A percentile compares a stretch with the other conserved stretches of the same genome.
Evolutionary conservation across 768 basidiomycete genomes (phyloP).

Genomic region (Hygrophorus pudorinus): DNA sequence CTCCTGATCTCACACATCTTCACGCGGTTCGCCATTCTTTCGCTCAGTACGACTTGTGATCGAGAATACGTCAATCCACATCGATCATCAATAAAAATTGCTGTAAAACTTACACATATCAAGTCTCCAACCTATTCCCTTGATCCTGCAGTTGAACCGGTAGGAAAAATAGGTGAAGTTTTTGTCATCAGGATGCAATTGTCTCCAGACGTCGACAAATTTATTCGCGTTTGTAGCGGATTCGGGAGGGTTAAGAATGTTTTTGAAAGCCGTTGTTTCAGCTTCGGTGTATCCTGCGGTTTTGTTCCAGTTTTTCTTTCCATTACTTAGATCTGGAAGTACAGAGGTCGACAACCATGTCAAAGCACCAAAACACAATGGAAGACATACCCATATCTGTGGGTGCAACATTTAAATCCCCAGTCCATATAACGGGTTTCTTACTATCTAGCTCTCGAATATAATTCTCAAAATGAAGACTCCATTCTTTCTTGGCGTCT

Average conservation of each 20-base stretch:
- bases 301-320: constrained; percentile 80
- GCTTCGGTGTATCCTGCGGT: constrained; percentile 76
- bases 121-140: constrained; percentile 81
- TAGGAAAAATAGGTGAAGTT: constrained; percentile 84
- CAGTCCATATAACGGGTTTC: constrained; percentile 84
- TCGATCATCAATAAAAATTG: background rate
- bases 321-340: constrained; percentile 51
- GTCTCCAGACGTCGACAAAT: constrained; percentile 78
- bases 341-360: background rate
- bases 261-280: constrained; percentile 67
- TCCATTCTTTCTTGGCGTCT: constrained; percentile 61
- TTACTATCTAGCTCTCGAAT: constrained; percentile 61
- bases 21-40: constrained; percentile 51
- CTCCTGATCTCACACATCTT: constrained; percentile 80
- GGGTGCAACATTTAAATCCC: constrained; percentile 83
- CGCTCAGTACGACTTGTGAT: constrained; percentile 59
- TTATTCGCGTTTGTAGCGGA: constrained; percentile 23
- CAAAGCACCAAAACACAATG: background rate
- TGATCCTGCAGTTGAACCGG: constrained; percentile 67
- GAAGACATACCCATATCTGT: constrained; percentile 47
- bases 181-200: constrained; percentile 51
- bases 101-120: constrained; percentile 58
- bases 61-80: background rate
- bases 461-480: constrained; percentile 57
- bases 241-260: constrained; percentile 47